Conservation (phyloP, 257 asterid genomes). For the Catharanthus roseus region DNA sequence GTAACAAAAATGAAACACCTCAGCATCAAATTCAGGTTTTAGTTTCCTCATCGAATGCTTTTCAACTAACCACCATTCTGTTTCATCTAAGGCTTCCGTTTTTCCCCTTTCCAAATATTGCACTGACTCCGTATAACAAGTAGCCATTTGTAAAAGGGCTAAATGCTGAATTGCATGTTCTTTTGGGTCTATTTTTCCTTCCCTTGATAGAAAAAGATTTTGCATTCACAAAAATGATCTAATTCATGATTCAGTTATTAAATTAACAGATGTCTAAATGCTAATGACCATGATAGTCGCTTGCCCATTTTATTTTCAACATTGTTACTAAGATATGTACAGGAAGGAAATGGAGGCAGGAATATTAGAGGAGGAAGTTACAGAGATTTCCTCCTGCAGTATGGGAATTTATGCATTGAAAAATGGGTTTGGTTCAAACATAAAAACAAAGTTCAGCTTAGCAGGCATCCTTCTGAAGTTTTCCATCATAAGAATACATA, state of each 20-base stretch:
- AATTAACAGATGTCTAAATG: neutral
- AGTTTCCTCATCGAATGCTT: neutral
- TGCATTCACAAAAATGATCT: neutral
- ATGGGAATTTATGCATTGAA: neutral
- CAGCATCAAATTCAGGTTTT: neutral
- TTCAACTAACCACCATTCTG: neutral
- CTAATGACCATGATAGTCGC: neutral
- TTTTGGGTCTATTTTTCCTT: neutral
- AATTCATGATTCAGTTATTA: neutral
- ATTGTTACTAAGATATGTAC: neutral
- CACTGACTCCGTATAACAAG: neutral
- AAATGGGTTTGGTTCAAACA: neutral
- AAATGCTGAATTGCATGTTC: neutral
- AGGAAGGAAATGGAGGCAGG: neutral
- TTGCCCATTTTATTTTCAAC: neutral
- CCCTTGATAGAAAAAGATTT: slow-evolving; percentile 7
- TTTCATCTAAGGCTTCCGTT: neutral
- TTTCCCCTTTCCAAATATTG: neutral
- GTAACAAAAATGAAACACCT: neutral
- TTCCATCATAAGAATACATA: slow-evolving; percentile 34
- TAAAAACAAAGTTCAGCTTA: neutral
- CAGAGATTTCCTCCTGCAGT: neutral
- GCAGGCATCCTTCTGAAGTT: slow-evolving; percentile 16
- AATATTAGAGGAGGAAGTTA: neutral
- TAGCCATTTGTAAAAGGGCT: neutral